Conservation (phyloP, 2,329 filamentous ascomycete species). For the Shiraia bambusicola region DNA sequence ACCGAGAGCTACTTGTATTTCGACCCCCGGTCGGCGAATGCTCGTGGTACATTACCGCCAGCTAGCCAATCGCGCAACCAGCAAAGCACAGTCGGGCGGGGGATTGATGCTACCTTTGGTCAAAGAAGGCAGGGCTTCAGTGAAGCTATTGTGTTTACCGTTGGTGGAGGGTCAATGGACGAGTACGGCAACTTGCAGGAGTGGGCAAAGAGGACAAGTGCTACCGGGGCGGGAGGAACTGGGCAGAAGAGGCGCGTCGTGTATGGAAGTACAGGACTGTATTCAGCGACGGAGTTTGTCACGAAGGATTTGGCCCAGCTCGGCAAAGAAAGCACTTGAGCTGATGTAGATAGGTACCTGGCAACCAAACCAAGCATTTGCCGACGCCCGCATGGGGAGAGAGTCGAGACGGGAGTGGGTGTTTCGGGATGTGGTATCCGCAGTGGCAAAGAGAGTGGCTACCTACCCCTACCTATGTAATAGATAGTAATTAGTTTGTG, state of each 20-base stretch:
- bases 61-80: constrained; percentile 59
- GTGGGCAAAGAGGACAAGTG: constrained; percentile 80
- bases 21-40: constrained; percentile 90
- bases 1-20: constrained; percentile 98
- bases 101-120: constrained; percentile 82
- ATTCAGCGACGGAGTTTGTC: constrained; percentile 64
- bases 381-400: not conserved
- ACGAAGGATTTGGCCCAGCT: constrained; percentile 58
- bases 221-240: constrained; percentile 52
- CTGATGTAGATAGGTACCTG: not conserved
- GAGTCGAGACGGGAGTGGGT: too few relatives aligned
- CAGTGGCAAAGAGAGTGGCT: too few relatives aligned
- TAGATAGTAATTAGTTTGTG: too few relatives aligned
- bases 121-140: constrained; percentile 86
- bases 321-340: constrained; percentile 52
- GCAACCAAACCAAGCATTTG: not conserved
- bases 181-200: constrained; percentile 97
- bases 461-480: too few relatives aligned
- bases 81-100: constrained; percentile 49
- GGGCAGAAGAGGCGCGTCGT: constrained; percentile 77
- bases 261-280: constrained; percentile 84
- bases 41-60: constrained; percentile 85
- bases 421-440: too few relatives aligned
- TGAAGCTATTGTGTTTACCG: constrained; percentile 90
- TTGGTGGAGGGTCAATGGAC: constrained; percentile 94